Evolutionary conservation across 495 filamentous ascomycete species (phyloP).

Genomic region (Xylaria nigripes): DNA sequence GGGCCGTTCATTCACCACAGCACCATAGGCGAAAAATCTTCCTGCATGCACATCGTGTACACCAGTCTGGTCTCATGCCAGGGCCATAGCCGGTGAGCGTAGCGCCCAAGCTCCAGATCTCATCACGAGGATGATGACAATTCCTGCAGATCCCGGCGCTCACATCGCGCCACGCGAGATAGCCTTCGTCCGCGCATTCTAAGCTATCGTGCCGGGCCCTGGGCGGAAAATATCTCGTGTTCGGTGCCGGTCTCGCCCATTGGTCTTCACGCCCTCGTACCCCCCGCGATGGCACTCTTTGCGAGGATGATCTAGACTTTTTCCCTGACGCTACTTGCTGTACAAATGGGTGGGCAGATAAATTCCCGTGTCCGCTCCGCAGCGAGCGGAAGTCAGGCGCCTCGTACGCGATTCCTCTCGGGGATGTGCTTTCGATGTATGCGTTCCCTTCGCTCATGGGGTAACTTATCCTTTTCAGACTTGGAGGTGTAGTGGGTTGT

Average conservation of each 20-base stretch:
- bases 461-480: constrained; percentile 11
- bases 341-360: constrained; percentile 5
- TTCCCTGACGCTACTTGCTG: background rate
- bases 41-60: constrained; percentile 20
- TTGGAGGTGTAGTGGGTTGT: constrained; percentile 21
- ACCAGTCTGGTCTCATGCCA: constrained; percentile 21
- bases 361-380: constrained; percentile 5
- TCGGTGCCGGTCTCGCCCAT: background rate
- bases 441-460: constrained; percentile 3
- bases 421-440: background rate
- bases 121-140: constrained; percentile 15
- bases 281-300: background rate
- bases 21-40: constrained; percentile 16
- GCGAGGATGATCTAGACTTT: background rate
- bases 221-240: background rate
- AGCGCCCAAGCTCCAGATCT: constrained; percentile 20
- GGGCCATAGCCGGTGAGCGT: constrained; percentile 12
- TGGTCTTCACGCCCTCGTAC: background rate
- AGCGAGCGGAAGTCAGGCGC: constrained; percentile 2
- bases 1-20: constrained; percentile 4
- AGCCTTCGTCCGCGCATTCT: background rate
- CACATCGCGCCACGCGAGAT: background rate
- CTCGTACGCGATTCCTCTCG: constrained; percentile 5
- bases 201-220: background rate
- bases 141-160: constrained; percentile 11